Evolutionary conservation across 1,284 basidiomycete genomes (phyloP), one percentile per base, ranked within the genome.

Genomic region (Puccinia sorghi): DNA sequence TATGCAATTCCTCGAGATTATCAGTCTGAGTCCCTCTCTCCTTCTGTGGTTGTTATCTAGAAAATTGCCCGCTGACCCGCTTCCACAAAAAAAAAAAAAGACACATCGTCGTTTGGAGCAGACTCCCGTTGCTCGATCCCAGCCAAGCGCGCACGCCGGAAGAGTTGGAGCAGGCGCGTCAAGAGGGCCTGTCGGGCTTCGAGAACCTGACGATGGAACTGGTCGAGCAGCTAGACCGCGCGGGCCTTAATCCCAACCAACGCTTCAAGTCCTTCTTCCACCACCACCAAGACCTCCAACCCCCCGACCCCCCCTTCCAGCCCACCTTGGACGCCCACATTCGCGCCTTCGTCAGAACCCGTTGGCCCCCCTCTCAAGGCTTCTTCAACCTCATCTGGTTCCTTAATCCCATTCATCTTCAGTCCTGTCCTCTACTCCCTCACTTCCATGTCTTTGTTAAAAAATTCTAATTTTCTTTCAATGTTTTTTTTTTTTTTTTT

Each of bases 381-480:
- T 76, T 66, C 41, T 3, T 66, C 11, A 61, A 76, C 54, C 22
- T 57, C 39, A 37, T 76, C n/a, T 76, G 73, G 73, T 76, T 76
- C 50, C 64, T 76, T 25, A 76, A 76, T 46, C 73, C 73, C 13
- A 32, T 69, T 54, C 52, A 76, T 54, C 73, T 76, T 39, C 73
- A 76, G 57, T 76, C 73, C 52, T 76, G 73, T 67, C 73, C 73
- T 46, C 61, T 67, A 52, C 64, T 76, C 50, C 73, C 73, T 46
- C 73, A 76, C 37, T 76, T 76, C 20, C 73, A 76, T 67, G 61
- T 76, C 61, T 67, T 76, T 66, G 63, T 76, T 37, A 76, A 76
- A 76, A 76, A 67, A 64, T 25, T 57, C 43, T n/a, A 56, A 54
- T 15, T 41, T 48, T 46, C 5, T 20, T 59, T 25, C 32, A 25